These are phyloP conservation scores for Xanthoparmelia taractica DNA, from an alignment of 495 filamentous ascomycete genomes.

Conservation along the genomic window DNA sequence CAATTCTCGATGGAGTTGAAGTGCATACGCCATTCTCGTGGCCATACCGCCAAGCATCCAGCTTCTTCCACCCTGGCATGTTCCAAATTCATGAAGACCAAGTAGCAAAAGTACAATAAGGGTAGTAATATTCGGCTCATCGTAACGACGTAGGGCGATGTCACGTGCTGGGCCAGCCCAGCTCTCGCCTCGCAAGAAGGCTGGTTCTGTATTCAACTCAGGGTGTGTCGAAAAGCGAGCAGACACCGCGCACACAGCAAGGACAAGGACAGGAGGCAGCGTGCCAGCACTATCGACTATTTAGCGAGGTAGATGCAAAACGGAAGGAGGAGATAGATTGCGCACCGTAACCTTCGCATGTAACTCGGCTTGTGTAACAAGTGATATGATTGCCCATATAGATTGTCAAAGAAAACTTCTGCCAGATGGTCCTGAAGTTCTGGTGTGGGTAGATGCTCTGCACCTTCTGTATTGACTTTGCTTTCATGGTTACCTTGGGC, in stretches of 20 bases:
- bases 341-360: conserved; percentile 71
- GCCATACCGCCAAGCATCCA: conserved; percentile 95
- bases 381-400: conserved; percentile 93
- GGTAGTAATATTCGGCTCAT: conserved; percentile 93
- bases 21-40: conserved; percentile 90
- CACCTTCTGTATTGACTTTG: conserved; percentile 68
- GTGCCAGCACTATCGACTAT: conserved; percentile 43
- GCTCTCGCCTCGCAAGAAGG: conserved; percentile 82
- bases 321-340: conserved; percentile 7
- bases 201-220: conserved; percentile 69
- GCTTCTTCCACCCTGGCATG: conserved; percentile 89
- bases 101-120: conserved; percentile 81
- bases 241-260: conserved; percentile 87
- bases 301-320: conserved; percentile 9
- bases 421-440: conserved; percentile 92
- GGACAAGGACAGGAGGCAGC: conserved; percentile 76
- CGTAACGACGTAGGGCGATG: conserved; percentile 77
- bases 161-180: conserved; percentile 82
- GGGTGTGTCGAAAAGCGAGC: conserved; percentile 95
- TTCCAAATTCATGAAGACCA: conserved; percentile 91
- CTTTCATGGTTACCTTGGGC: conserved; percentile 62
- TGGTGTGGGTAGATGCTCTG: conserved; percentile 72
- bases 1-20: conserved; percentile 91
- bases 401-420: conserved; percentile 90
- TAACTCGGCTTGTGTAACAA: conserved; percentile 96